Base-by-base conservation (phyloP, 1,284 basidiomycete species). In the Marasmius tenuissimus region DNA sequence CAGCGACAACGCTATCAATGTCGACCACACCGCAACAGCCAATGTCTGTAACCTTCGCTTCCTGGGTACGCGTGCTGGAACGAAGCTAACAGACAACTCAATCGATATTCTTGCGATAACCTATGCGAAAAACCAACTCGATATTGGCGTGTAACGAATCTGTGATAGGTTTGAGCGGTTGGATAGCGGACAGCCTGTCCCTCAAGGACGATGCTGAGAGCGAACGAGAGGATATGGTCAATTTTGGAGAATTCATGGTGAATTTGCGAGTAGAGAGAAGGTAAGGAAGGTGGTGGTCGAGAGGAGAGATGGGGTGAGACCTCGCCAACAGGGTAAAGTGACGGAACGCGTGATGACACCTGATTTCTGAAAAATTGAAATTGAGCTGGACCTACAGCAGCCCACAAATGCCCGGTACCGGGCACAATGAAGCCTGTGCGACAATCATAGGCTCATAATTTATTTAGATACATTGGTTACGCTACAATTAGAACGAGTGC, bases 21-120 rank as follows among this genome's bases (percentile, higher is more conserved):
- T 83, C 14, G 92, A 92, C 94, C 94, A 98, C 57, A 89, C 70
- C 11, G 96, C 91, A 47, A 99, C 96, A 0, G 86, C 90, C 59
- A 93, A 80, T 61, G 91, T 96, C 78, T 97, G 94, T 60, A 96
- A 73, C 67, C 95, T 82, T 64, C 95, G 82, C 71, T 87, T 87
- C 61, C 86, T 80, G n/a, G 92, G 92, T 65, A 94, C 86, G 69
- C 83, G 82, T 12, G 87, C 80, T 0, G 90, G 91, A 3, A 85
- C 90, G 67, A 91, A 92, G 58, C 90, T 92, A 64, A 12, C 6
- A 18, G 27, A 18, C 4, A 10, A 11, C 20, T 10, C 18, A 18
- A 45, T 33, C 9, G 18, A 16, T 11, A 48, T 20, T 9, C 22
- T 6, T 27, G 8, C 4, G 33, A 35, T 8, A 11, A 11, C 42